Evolutionary conservation across 768 basidiomycete species (phyloP).

Genomic region (Agaricus bisporus): DNA sequence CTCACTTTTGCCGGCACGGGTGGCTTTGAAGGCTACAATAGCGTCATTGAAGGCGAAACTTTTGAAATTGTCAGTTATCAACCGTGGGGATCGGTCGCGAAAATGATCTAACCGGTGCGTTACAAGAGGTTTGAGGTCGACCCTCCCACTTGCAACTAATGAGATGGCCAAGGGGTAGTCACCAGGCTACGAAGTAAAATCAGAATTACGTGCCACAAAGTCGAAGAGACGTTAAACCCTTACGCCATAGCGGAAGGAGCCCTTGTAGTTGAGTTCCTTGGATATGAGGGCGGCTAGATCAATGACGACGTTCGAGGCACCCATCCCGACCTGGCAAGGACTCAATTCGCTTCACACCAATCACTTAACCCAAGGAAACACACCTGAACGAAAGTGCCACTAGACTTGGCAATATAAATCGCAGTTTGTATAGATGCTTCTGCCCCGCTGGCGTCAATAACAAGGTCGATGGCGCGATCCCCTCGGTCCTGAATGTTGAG

Average conservation of each 20-base stretch:
- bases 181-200: slow-evolving; percentile 48
- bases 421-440: slow-evolving; percentile 90
- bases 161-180: slow-evolving; percentile 84
- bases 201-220: not conserved
- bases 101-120: slow-evolving; percentile 63
- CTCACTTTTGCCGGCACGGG: slow-evolving; percentile 69
- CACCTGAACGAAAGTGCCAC: slow-evolving; percentile 72
- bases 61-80: slow-evolving; percentile 9
- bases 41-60: slow-evolving; percentile 78
- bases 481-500: slow-evolving; percentile 73
- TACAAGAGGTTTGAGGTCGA: slow-evolving; percentile 84
- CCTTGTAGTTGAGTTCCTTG: slow-evolving; percentile 80
- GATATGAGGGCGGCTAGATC: slow-evolving; percentile 63
- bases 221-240: slow-evolving; percentile 16
- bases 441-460: slow-evolving; percentile 90
- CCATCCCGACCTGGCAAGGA: slow-evolving; percentile 72
- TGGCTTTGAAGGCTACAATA: slow-evolving; percentile 74
- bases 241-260: slow-evolving; percentile 90
- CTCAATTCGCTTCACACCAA: not conserved
- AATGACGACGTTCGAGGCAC: slow-evolving; percentile 66
- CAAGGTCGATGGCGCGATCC: slow-evolving; percentile 67
- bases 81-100: not conserved
- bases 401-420: slow-evolving; percentile 65
- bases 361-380: slow-evolving; percentile 2
- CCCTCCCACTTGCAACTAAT: slow-evolving; percentile 72